Conservation (phyloP, 352 stramenopile species). For the Phytophthora nicotianae region DNA sequence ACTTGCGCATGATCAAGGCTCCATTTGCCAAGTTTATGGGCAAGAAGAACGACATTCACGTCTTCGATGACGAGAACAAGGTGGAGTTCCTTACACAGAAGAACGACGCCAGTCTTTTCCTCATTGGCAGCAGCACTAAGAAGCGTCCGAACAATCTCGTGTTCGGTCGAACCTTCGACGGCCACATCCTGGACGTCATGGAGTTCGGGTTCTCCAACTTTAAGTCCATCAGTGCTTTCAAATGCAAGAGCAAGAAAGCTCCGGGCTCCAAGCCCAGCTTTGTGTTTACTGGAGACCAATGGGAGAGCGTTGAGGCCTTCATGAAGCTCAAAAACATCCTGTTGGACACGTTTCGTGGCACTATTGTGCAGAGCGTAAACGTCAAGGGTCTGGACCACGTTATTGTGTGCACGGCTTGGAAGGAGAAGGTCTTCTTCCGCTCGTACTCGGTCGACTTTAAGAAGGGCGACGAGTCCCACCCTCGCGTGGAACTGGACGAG, state of each 20-base stretch:
- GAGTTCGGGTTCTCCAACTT: conserved; percentile 97
- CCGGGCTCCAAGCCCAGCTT: conserved; percentile 96
- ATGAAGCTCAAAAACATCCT: conserved; percentile 95
- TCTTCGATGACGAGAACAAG: conserved; percentile 94
- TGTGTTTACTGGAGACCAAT: conserved; percentile 95
- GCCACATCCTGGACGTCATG: conserved; percentile 98
- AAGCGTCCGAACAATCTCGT: conserved; percentile 99
- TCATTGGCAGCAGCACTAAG: conserved; percentile 97
- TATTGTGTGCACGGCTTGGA: conserved; percentile 96
- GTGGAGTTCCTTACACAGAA: conserved; percentile 96
- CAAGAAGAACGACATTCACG: conserved; percentile 94
- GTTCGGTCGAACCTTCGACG: conserved; percentile 97
- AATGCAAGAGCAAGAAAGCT: conserved; percentile 91
- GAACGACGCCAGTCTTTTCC: conserved; percentile 98
- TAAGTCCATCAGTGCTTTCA: conserved; percentile 94
- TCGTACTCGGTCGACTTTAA: conserved; percentile 97
- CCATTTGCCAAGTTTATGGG: conserved; percentile 89
- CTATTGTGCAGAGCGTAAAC: conserved; percentile 95
- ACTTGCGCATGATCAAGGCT: conserved; percentile 90
- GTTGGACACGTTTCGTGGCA: conserved; percentile 97
- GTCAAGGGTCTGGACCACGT: conserved; percentile 97
- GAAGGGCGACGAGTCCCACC: conserved; percentile 82
- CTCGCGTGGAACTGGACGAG: conserved; percentile 88
- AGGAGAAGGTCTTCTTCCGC: conserved; percentile 93
- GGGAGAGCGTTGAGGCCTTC: conserved; percentile 91